Evolutionary conservation across 495 filamentous ascomycete species (phyloP).

Genomic region (Lepidopterella palustris): DNA sequence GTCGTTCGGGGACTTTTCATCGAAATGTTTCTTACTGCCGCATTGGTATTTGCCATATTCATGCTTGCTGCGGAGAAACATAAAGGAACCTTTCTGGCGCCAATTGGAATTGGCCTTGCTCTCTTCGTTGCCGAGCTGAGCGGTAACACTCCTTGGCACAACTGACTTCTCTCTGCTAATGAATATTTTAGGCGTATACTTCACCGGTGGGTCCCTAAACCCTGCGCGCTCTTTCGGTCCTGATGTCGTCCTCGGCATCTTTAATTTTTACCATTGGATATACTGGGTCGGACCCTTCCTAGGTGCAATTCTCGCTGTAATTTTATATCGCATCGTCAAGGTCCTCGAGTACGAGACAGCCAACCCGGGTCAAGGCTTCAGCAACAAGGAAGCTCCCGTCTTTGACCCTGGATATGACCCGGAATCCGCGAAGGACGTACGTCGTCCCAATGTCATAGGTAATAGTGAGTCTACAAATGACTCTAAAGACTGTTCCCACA

Average conservation of each 20-base stretch:
- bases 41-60: slow-evolving; percentile 72
- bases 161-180: neutral
- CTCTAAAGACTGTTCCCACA: neutral
- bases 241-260: slow-evolving; percentile 55
- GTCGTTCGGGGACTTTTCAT: slow-evolving; percentile 66
- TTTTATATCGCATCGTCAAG: slow-evolving; percentile 42
- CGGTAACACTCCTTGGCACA: slow-evolving; percentile 39
- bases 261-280: slow-evolving; percentile 66
- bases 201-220: slow-evolving; percentile 67
- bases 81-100: slow-evolving; percentile 70
- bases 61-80: slow-evolving; percentile 82
- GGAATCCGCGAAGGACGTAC: slow-evolving; percentile 23
- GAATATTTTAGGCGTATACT: slow-evolving; percentile 52
- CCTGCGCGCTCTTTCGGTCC: slow-evolving; percentile 69
- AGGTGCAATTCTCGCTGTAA: slow-evolving; percentile 35
- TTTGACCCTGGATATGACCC: slow-evolving; percentile 25
- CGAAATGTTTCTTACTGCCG: slow-evolving; percentile 72
- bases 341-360: slow-evolving; percentile 66
- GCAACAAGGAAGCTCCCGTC: slow-evolving; percentile 27
- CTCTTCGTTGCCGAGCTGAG: slow-evolving; percentile 65
- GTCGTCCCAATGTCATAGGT: slow-evolving; percentile 7
- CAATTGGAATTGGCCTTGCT: slow-evolving; percentile 66
- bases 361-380: slow-evolving; percentile 66
- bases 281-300: slow-evolving; percentile 44
- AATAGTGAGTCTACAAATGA: slow-evolving; percentile 1